These are phyloP conservation scores for Thymus quinquecostatus DNA, from an alignment of 257 asterid genomes.

Conservation along the genomic window DNA sequence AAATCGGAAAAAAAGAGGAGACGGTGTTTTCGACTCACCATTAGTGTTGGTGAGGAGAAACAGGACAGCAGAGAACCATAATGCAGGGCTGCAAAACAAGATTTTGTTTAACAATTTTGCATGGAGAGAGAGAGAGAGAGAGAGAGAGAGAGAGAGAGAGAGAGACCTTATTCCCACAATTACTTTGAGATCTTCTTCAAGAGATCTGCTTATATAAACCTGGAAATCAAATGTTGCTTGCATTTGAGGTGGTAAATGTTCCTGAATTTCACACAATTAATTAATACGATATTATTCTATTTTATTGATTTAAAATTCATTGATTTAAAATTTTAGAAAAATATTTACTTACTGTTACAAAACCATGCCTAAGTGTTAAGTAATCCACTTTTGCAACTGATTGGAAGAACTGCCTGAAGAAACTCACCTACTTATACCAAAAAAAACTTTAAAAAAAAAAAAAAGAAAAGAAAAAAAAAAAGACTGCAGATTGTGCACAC, in stretches of 20 bases:
- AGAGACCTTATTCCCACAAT: constrained; percentile 84
- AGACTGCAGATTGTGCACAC: too few relatives aligned
- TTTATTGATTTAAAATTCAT: too few relatives aligned
- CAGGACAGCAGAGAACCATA: constrained; percentile 73
- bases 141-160: too few relatives aligned
- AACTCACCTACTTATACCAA: constrained; percentile 58
- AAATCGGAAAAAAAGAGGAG: too few relatives aligned
- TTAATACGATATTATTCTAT: too few relatives aligned
- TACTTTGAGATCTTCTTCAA: constrained; percentile 84
- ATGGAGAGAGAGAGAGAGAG: too few relatives aligned
- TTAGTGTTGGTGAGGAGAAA: constrained; percentile 85
- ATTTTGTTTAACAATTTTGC: too few relatives aligned
- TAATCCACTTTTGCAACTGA: constrained; percentile 88
- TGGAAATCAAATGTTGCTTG: constrained; percentile 73
- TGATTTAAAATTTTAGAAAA: background rate
- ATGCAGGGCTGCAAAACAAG: constrained; percentile 64
- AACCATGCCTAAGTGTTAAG: constrained; percentile 84
- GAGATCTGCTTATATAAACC: constrained; percentile 70
- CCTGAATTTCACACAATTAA: constrained; percentile 45
- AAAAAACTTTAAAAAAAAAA: background rate
- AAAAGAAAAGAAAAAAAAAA: background rate
- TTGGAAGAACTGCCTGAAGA: constrained; percentile 77
- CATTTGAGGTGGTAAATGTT: constrained; percentile 83
- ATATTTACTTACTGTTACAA: constrained; percentile 56
- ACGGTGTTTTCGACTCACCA: constrained; percentile 44